These are phyloP conservation scores for Panaeolus cyanescens DNA, from an alignment of 768 basidiomycete species.

Conservation along the genomic window DNA sequence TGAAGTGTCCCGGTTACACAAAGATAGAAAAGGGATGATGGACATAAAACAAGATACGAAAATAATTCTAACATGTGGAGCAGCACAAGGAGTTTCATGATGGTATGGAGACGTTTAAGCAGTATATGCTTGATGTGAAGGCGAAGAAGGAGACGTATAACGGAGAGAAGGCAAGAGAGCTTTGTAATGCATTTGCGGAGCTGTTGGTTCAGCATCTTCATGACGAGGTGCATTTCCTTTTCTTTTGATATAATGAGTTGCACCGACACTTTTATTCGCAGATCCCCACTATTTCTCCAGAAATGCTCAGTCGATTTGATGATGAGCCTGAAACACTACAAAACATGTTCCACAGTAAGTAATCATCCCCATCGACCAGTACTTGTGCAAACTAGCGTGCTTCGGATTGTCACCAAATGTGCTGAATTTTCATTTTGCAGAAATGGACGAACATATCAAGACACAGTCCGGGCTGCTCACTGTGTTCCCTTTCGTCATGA, in stretches of 20 bases:
- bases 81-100: conserved; percentile 15
- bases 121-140: conserved; percentile 8
- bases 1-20: too few relatives aligned
- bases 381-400: background rate
- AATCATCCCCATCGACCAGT: conserved; percentile 18
- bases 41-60: too few relatives aligned
- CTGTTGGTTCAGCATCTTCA: conserved; percentile 17
- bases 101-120: conserved; percentile 10
- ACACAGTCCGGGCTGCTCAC: conserved; percentile 2
- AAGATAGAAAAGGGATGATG: too few relatives aligned
- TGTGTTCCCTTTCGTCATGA: background rate
- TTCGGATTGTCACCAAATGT: background rate
- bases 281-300: conserved; percentile 13
- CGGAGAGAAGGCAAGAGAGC: conserved; percentile 8
- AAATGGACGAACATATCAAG: conserved; percentile 10
- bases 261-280: background rate
- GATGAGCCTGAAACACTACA: background rate
- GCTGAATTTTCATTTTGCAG: background rate
- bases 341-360: conserved; percentile 8
- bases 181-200: conserved; percentile 12
- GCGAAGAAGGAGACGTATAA: conserved; percentile 8
- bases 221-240: conserved; percentile 8
- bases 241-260: background rate
- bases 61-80: too few relatives aligned
- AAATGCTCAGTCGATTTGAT: conserved; percentile 1